These are phyloP conservation scores for Sugiyamaella grinbergsii DNA, from an alignment of 1,139 yeast genomes.

Conservation along the genomic window DNA sequence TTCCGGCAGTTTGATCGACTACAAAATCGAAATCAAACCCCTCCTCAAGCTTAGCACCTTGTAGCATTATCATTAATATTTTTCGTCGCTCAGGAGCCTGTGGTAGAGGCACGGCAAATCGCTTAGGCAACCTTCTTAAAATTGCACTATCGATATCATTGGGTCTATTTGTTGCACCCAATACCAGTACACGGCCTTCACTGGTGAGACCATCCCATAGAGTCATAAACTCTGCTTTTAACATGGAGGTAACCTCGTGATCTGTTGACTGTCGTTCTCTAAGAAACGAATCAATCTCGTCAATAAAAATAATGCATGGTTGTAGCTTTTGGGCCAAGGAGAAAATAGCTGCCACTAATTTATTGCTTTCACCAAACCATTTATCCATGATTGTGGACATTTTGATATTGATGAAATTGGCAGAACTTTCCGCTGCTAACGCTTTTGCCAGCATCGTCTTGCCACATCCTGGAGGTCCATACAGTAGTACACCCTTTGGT, in stretches of 20 bases:
- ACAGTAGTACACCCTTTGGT: slow-evolving; percentile 89
- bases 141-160: slow-evolving; percentile 92
- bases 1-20: slow-evolving; percentile 67
- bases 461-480: slow-evolving; percentile 99
- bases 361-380: slow-evolving; percentile 97
- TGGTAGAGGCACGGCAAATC: slow-evolving; percentile 80
- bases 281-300: slow-evolving; percentile 92
- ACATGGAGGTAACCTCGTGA: slow-evolving; percentile 93
- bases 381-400: slow-evolving; percentile 97
- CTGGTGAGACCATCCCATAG: slow-evolving; percentile 90
- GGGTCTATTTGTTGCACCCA: slow-evolving; percentile 95
- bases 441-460: slow-evolving; percentile 98
- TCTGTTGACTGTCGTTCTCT: slow-evolving; percentile 83
- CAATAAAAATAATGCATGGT: slow-evolving; percentile 94
- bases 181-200: slow-evolving; percentile 77
- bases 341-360: slow-evolving; percentile 90
- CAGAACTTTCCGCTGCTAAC: slow-evolving; percentile 87
- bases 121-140: slow-evolving; percentile 88
- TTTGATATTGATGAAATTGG: slow-evolving; percentile 85
- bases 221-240: slow-evolving; percentile 97
- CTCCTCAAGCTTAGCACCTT: slow-evolving; percentile 57
- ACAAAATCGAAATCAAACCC: slow-evolving; percentile 64
- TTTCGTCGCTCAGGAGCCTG: slow-evolving; percentile 64
- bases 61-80: slow-evolving; percentile 66
- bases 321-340: slow-evolving; percentile 86